Conservation (phyloP, 164 flowering plant species). For the Amborella trichopoda region DNA sequence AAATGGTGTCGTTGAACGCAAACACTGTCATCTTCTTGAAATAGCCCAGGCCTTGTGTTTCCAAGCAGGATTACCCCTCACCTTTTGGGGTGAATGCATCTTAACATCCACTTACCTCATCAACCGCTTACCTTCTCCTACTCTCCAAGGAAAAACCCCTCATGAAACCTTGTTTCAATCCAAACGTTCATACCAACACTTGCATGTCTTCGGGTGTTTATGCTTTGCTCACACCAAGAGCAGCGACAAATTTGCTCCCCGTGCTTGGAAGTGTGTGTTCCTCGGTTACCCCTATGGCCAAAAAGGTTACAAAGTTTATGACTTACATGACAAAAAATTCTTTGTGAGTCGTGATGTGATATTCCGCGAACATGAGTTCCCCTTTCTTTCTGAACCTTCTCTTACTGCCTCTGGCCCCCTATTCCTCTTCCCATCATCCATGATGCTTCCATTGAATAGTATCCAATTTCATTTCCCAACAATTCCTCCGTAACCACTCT, state of each 20-base stretch:
- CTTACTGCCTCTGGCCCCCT: not conserved
- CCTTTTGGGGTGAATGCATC: conserved; percentile 3
- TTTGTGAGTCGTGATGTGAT: not conserved
- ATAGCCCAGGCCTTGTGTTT: not conserved
- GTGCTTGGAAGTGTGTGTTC: not conserved
- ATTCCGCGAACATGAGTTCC: not conserved
- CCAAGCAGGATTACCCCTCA: conserved; percentile 2
- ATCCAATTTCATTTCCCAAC: not conserved
- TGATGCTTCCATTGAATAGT: not conserved
- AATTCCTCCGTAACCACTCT: not conserved
- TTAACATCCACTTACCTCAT: not conserved
- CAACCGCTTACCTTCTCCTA: not conserved
- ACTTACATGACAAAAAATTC: not conserved
- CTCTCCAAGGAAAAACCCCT: not conserved
- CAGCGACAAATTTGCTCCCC: not conserved
- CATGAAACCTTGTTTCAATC: not conserved
- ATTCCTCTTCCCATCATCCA: not conserved
- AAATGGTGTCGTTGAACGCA: not conserved
- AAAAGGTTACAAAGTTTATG: not conserved
- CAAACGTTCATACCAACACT: not conserved
- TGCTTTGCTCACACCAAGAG: not conserved
- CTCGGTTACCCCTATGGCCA: not conserved
- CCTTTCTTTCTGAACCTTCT: not conserved
- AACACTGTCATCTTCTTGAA: not conserved
- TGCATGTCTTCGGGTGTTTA: not conserved